Conservation (phyloP, 2,329 filamentous ascomycete species). For the Berkeleyomyces basicola region DNA sequence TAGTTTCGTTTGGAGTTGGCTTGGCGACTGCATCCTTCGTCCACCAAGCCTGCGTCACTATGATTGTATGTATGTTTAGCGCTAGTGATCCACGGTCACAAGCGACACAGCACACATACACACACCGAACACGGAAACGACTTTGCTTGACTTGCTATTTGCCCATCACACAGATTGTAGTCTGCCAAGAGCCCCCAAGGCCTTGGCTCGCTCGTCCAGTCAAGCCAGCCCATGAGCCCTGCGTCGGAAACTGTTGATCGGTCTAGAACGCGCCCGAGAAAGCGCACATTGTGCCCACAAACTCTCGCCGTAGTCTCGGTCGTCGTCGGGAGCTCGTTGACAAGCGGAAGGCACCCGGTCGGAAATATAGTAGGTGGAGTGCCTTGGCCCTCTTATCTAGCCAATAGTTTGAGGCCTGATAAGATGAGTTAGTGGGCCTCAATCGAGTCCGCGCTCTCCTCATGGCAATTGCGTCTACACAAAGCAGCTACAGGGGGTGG, state of each 20-base stretch:
- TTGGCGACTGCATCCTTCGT: neutral
- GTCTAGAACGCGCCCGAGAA: neutral
- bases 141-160: neutral
- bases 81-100: neutral
- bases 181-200: neutral
- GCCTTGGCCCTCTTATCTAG: neutral
- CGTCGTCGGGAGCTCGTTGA: neutral
- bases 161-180: neutral
- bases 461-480: neutral
- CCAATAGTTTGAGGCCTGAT: constrained; percentile 1
- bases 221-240: neutral
- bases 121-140: neutral
- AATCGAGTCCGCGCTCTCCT: neutral
- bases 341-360: neutral
- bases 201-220: neutral
- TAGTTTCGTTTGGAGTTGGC: neutral
- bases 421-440: neutral
- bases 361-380: neutral
- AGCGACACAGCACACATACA: neutral
- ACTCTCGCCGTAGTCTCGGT: neutral
- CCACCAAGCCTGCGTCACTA: neutral
- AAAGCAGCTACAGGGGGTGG: neutral
- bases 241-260: neutral
- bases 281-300: neutral
- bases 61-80: neutral